A percentile compares a stretch with the other conserved stretches of the same genome.
phyloP scores from a whole-genome alignment of 31 red algal genomes.

The Porphyra umbilicalis region DNA sequence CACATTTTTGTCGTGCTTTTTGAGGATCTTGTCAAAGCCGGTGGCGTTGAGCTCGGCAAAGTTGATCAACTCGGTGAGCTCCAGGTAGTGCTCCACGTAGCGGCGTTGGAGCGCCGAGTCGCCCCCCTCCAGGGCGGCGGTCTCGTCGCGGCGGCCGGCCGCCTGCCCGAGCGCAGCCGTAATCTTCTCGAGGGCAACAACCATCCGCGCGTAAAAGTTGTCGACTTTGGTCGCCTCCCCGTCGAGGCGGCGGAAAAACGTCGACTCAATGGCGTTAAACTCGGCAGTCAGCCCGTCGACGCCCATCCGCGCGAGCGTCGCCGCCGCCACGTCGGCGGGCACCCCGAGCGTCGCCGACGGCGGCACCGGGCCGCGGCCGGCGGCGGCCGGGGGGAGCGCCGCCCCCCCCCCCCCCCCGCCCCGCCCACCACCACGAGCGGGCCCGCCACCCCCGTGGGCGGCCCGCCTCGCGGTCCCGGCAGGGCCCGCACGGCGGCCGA shows the following conservation, averaged over 20 bases:
- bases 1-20: constrained; percentile 92
- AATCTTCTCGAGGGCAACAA: constrained; percentile 8
- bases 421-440: background rate
- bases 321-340: background rate
- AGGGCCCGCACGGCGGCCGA: no score
- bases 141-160: constrained; percentile 1
- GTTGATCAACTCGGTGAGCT: constrained; percentile 75
- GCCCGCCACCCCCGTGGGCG: background rate
- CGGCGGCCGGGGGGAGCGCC: background rate
- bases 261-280: constrained; percentile 42
- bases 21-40: constrained; percentile 95
- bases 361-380: background rate
- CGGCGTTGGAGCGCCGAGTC: constrained; percentile 20
- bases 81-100: constrained; percentile 61
- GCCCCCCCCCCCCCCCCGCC: background rate
- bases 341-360: background rate
- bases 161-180: constrained; percentile 9
- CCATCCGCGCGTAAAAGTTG: constrained; percentile 45
- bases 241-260: constrained; percentile 61
- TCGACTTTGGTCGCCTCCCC: constrained; percentile 47
- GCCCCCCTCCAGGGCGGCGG: background rate
- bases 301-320: background rate
- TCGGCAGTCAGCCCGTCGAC: constrained; percentile 4
- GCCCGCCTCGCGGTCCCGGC: background rate
- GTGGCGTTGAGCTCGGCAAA: constrained; percentile 75